Percentiles rank a stretch among this genome's conserved stretches.
phyloP scores from a whole-genome alignment of 352 stramenopile genomes.

The Phytophthora ohioensis region DNA sequence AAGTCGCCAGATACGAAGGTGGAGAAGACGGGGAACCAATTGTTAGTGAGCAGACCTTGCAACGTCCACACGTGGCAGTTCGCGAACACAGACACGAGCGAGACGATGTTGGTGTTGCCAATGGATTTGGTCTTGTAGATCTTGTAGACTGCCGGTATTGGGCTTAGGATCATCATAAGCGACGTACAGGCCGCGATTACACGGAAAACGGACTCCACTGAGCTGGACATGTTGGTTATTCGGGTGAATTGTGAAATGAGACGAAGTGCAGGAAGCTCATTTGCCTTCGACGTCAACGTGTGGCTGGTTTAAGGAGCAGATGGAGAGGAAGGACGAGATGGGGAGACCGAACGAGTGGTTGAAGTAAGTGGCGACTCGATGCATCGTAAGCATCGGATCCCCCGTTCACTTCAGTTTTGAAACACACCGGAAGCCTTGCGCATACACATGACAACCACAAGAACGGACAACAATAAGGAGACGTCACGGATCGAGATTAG shows the following conservation, averaged over 20 bases:
- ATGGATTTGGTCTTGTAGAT: constrained; percentile 56
- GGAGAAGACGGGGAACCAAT: constrained; percentile 50
- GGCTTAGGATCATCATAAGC: constrained; percentile 55
- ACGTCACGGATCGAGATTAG: constrained; percentile 26
- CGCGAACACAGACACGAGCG: constrained; percentile 52
- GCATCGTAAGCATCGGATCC: constrained; percentile 1
- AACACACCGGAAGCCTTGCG: constrained; percentile 16
- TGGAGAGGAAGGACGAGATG: constrained; percentile 28
- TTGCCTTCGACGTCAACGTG: background rate
- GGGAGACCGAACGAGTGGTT: constrained; percentile 23
- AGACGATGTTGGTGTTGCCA: constrained; percentile 51
- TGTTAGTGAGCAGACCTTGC: constrained; percentile 50
- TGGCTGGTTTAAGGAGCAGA: background rate
- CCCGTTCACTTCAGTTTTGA: background rate
- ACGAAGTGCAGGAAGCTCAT: constrained; percentile 10
- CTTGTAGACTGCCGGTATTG: constrained; percentile 45
- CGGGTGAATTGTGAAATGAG: constrained; percentile 29
- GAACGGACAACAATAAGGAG: constrained; percentile 8
- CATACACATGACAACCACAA: constrained; percentile 25
- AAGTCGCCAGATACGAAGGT: constrained; percentile 44
- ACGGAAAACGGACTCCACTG: constrained; percentile 45
- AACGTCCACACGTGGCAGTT: constrained; percentile 59
- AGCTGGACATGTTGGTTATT: constrained; percentile 27
- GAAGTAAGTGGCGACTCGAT: constrained; percentile 6
- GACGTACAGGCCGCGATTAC: constrained; percentile 48